Base-by-base conservation (phyloP, 371 early-diverging fungal genomes). In the Mucor lusitanicus region DNA sequence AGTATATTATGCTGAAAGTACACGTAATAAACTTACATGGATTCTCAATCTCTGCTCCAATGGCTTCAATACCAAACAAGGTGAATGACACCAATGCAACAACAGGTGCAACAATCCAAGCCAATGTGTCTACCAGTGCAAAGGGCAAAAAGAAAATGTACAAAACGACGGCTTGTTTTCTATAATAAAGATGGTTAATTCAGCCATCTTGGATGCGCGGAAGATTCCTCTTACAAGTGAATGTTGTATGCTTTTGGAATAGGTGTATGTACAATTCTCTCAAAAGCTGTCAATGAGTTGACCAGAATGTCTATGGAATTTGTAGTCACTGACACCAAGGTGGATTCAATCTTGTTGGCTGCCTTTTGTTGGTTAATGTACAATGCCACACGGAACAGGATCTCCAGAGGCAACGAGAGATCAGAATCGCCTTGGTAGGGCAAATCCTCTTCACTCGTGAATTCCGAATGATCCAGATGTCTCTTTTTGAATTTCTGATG, bases 171-270 rank as follows among this genome's bases (percentile, higher is more conserved):
- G 87, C 88, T 75, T 92, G 92, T 76, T 90, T 90, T 68, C 84
- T 75, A 72, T 40, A 30, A 50, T 0, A 27, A 57, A 33, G 46
- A 3, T 33, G 17, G 21, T 57, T 35, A 57, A n/a, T 57, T 3
- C 8, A 6, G 8, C 0, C 46, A 46, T 33, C 17, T 28, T 21
- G n/a, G n/a, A n/a, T n/a, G n/a, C n/a, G n/a, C n/a, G n/a, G n/a
- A n/a, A n/a, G n/a, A n/a, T n/a, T 30, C 6, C 30, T 30, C 25
- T 60, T 73, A 79, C 76, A 93, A 68, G 75, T 93, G 95, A 67
- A 92, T 89, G 33, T 83, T 79, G 66, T 94, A 94, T 15, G 94
- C 93, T 44, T 89, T 72, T 1, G 95, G 95, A 67, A 93, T 90
- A 28, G 95, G 95, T 3, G 91, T 88, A 70, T 81, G 81, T 12